These are phyloP conservation scores for Fusarium annulatum DNA, from an alignment of 2,329 filamentous ascomycete species.

Conservation along the genomic window DNA sequence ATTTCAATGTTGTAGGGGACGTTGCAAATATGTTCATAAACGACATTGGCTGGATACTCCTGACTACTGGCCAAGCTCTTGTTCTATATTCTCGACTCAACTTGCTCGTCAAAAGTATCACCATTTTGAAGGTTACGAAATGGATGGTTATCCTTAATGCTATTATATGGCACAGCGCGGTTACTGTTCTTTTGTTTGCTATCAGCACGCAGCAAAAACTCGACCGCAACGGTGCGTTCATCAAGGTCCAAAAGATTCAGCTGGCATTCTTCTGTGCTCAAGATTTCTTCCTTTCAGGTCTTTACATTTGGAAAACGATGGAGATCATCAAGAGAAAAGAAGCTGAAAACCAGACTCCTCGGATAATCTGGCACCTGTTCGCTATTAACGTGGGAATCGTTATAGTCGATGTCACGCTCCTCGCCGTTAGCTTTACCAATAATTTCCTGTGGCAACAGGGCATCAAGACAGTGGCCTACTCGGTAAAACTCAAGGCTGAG, in stretches of 20 bases:
- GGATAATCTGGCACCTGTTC: conserved; percentile 32
- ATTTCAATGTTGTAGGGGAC: conserved; percentile 24
- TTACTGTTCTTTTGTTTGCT: conserved; percentile 26
- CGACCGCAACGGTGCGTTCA: conserved; percentile 3
- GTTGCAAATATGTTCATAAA: conserved; percentile 13
- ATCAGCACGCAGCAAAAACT: conserved; percentile 9
- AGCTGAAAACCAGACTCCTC: conserved; percentile 15
- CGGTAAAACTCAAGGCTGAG: conserved; percentile 53
- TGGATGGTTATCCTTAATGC: conserved; percentile 33
- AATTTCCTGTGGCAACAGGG: conserved; percentile 49
- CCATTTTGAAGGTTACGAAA: conserved; percentile 6
- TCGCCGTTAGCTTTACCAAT: conserved; percentile 48
- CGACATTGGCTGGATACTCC: conserved; percentile 32
- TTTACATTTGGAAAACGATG: conserved; percentile 32
- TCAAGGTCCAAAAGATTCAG: conserved; percentile 23
- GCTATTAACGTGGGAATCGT: conserved; percentile 57
- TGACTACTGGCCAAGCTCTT: conserved; percentile 33
- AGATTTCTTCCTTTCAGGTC: conserved; percentile 29
- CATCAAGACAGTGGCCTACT: conserved; percentile 51
- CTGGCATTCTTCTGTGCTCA: conserved; percentile 29
- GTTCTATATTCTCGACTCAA: conserved; percentile 36
- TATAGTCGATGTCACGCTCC: conserved; percentile 54
- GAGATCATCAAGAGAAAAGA: conserved; percentile 21
- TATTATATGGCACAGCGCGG: conserved; percentile 24
- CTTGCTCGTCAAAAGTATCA: conserved; percentile 14